Conservation (phyloP, 441 rosid species). For the Populus trichocarpa region DNA sequence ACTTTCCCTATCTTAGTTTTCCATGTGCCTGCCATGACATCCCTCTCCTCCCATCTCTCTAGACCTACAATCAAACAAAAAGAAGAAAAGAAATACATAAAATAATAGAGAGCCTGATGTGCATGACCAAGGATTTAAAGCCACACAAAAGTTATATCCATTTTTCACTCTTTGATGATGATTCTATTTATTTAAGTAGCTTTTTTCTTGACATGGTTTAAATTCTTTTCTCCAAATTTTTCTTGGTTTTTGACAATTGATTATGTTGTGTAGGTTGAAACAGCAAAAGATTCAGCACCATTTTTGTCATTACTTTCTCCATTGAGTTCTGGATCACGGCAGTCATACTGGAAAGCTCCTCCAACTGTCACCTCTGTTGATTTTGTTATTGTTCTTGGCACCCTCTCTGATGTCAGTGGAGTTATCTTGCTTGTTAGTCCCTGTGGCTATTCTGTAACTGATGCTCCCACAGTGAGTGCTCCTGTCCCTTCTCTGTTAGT, state of each 20-base stretch:
- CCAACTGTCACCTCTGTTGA: conserved; percentile 54
- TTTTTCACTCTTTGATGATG: background rate
- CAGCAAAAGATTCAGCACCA: conserved; percentile 83
- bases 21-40: background rate
- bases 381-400: conserved; percentile 65
- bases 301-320: conserved; percentile 79
- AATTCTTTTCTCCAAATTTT: background rate
- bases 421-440: conserved; percentile 85
- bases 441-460: conserved; percentile 86
- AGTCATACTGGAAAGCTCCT: conserved; percentile 92
- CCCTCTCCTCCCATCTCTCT: background rate
- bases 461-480: conserved; percentile 73
- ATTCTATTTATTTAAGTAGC: background rate
- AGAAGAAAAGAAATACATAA: background rate
- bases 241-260: conserved; percentile 15
- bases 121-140: background rate
- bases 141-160: background rate
- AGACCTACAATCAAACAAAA: background rate
- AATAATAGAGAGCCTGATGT: background rate
- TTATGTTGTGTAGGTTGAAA: conserved; percentile 62
- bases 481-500: conserved; percentile 10
- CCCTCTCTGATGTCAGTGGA: conserved; percentile 79
- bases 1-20: background rate
- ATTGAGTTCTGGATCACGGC: conserved; percentile 43
- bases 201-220: background rate